A percentile compares a stretch with the other conserved stretches of the same genome.
Conservation (phyloP, 208 protist genomes). For the Borovskyia barvae region DNA sequence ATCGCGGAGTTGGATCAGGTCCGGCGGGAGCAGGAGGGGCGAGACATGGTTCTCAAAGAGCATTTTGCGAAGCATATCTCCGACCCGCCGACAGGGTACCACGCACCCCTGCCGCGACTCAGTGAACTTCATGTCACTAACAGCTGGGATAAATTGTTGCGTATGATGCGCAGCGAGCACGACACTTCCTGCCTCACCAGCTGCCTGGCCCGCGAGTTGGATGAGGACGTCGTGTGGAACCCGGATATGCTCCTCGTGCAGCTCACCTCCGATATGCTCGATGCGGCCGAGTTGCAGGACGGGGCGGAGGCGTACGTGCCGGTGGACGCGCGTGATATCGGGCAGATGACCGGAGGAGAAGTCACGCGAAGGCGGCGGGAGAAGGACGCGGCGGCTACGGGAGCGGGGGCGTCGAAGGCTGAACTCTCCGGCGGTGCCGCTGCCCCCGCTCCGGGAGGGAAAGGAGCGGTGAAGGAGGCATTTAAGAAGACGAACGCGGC, state of each 20-base stretch:
- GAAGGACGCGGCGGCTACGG: slow-evolving; percentile 7
- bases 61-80: slow-evolving; percentile 51
- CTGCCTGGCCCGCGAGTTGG: slow-evolving; percentile 73
- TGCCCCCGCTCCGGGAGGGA: too few species aligned
- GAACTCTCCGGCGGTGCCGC: not conserved
- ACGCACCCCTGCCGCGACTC: slow-evolving; percentile 69
- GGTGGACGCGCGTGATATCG: slow-evolving; percentile 37
- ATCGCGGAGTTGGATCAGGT: slow-evolving; percentile 33
- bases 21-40: slow-evolving; percentile 25
- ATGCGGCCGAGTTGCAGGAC: slow-evolving; percentile 52
- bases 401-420: not conserved
- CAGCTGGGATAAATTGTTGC: slow-evolving; percentile 72
- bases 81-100: slow-evolving; percentile 69
- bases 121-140: slow-evolving; percentile 65
- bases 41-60: slow-evolving; percentile 41
- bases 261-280: slow-evolving; percentile 84
- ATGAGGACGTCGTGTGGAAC: slow-evolving; percentile 87
- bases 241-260: slow-evolving; percentile 88
- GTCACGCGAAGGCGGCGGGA: slow-evolving; percentile 40
- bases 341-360: slow-evolving; percentile 52
- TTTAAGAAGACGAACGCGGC: not conserved
- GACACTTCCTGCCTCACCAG: slow-evolving; percentile 83
- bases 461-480: not conserved
- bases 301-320: slow-evolving; percentile 27
- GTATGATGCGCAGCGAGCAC: slow-evolving; percentile 59